Conservation (phyloP, 352 stramenopile genomes). For the Thalassiosira exigua region DNA sequence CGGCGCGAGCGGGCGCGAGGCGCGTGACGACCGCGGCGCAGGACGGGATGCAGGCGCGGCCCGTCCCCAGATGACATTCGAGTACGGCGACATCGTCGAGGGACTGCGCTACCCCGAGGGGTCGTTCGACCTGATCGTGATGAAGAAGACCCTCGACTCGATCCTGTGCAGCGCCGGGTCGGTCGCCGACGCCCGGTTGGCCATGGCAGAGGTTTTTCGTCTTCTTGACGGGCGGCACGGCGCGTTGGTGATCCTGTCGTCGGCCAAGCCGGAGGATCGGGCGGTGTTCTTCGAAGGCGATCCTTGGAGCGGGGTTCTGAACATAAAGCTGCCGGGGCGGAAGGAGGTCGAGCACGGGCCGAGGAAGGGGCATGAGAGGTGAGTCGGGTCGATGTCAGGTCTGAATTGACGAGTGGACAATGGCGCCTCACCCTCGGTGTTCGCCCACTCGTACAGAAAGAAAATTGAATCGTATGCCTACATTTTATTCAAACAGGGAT, state of each 20-base stretch:
- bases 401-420: no score
- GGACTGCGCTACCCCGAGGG: slow-evolving; percentile 66
- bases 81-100: slow-evolving; percentile 71
- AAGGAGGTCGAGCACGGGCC: slow-evolving; percentile 11
- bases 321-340: slow-evolving; percentile 53
- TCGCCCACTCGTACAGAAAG: slow-evolving; percentile 39
- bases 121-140: slow-evolving; percentile 83
- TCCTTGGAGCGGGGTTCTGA: slow-evolving; percentile 51
- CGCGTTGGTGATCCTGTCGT: slow-evolving; percentile 75
- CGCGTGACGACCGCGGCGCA: slow-evolving; percentile 57
- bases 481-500: slow-evolving; percentile 58
- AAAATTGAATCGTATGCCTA: slow-evolving; percentile 51
- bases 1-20: slow-evolving; percentile 33
- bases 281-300: slow-evolving; percentile 80
- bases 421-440: no score
- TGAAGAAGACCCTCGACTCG: slow-evolving; percentile 81
- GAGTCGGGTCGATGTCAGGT: no score
- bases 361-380: slow-evolving; percentile 55
- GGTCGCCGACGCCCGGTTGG: slow-evolving; percentile 34
- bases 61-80: slow-evolving; percentile 65
- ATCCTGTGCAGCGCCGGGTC: slow-evolving; percentile 70
- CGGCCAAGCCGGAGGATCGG: slow-evolving; percentile 74
- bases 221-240: slow-evolving; percentile 69
- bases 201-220: slow-evolving; percentile 71
- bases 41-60: background rate